Evolutionary conservation across 176 grass and related monocot genomes (phyloP), one percentile per base, ranked within the genome.

Genomic region (Ensete ventricosum): DNA sequence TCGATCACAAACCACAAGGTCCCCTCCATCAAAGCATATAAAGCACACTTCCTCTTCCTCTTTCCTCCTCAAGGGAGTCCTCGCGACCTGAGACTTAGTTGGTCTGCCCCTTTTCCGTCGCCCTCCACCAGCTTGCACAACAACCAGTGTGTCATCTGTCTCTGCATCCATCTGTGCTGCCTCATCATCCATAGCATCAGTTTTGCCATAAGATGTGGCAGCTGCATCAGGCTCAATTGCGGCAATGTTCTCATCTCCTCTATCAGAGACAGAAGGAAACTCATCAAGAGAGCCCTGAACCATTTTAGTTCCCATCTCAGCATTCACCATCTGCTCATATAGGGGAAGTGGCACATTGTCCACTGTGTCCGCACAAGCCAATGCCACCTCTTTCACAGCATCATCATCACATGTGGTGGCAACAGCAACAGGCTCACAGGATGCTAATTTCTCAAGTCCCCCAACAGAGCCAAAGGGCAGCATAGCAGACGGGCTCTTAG

Each of bases 1-100:
- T 55, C 93, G 93, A 87, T 96, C 93, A 83, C 93, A 96, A 65
- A 96, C 86, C 68, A 96, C 93, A 67, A 96, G 89, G 11, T 92
- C 89, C 26, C 93, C 93, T 43, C 89, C 93, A 85, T 96, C 93
- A 84, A 96, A 96, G 71, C 93, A 96, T 81, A 96, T 96, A 73
- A 96, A 96, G 81, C 93, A 96, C n/a, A 96, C 79, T 73, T 88
- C 93, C 60, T 99, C 96, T 62, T 84, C 96, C 74, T 90, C 84
- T 81, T 99, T 95, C 68, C 48, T 89, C 48, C 78, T 87, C 54
- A 78, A 67, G 11, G 73, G 62, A 62, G 84, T 84, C 24, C 55
- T 78, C 48, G 21, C 87, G 69, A 67, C 60, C 71, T 89, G 90
- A 69, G 72, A 64, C 54, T 87, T 93, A 24, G 82, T 79, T 85